Conservation (phyloP, 352 stramenopile genomes). For the Pythium insidiosum region DNA sequence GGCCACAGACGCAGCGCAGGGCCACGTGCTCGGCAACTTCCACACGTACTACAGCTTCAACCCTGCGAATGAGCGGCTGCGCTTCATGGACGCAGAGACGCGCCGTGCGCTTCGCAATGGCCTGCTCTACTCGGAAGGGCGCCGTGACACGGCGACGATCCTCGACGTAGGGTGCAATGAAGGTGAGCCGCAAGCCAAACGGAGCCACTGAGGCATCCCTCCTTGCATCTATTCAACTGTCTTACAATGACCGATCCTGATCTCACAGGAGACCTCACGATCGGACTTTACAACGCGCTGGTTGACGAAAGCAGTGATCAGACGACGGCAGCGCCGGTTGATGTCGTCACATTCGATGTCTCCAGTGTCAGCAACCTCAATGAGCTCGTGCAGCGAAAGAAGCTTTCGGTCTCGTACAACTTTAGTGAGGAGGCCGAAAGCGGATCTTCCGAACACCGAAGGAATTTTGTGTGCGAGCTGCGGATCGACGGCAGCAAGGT, state of each 20-base stretch:
- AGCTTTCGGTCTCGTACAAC: slow-evolving; percentile 45
- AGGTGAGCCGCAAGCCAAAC: too few relatives aligned
- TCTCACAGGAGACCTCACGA: slow-evolving; percentile 61
- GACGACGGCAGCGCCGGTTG: slow-evolving; percentile 6
- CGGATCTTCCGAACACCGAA: slow-evolving; percentile 49
- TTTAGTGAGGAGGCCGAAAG: slow-evolving; percentile 47
- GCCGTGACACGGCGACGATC: slow-evolving; percentile 23
- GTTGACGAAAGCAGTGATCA: slow-evolving; percentile 11
- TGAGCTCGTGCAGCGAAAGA: slow-evolving; percentile 56
- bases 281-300: slow-evolving; percentile 60
- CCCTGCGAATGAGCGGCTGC: slow-evolving; percentile 54
- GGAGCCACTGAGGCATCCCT: too few relatives aligned
- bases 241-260: too few relatives aligned
- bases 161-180: slow-evolving; percentile 83
- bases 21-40: slow-evolving; percentile 79
- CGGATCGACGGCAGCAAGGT: slow-evolving; percentile 34
- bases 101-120: slow-evolving; percentile 28
- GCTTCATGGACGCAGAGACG: slow-evolving; percentile 54
- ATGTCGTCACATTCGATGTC: slow-evolving; percentile 42
- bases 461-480: slow-evolving; percentile 53
- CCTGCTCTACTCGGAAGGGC: slow-evolving; percentile 19
- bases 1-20: too few relatives aligned
- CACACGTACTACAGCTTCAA: slow-evolving; percentile 85
- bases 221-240: too few relatives aligned
- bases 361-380: slow-evolving; percentile 59